Evolutionary conservation across 2,329 filamentous ascomycete species (phyloP).

Genomic region (Blumeria graminis): DNA sequence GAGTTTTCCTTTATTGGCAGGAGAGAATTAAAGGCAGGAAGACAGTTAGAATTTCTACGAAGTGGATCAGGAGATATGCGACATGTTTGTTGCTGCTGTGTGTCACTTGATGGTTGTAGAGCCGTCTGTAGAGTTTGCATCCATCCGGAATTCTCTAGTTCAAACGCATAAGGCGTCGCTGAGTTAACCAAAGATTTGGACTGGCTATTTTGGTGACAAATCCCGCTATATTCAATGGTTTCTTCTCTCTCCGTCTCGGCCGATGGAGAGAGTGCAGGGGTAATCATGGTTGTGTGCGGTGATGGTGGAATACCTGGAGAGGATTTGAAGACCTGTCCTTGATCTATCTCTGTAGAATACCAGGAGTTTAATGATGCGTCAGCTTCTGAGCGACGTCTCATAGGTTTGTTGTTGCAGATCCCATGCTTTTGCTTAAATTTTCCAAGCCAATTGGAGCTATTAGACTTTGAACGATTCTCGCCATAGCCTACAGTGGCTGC

Average conservation of each 20-base stretch:
- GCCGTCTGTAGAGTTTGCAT: constrained; percentile 26
- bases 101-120: constrained; percentile 22
- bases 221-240: constrained; percentile 33
- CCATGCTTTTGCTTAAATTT: constrained; percentile 72
- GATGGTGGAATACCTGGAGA: constrained; percentile 51
- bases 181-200: constrained; percentile 48
- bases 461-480: constrained; percentile 45
- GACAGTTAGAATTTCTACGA: constrained; percentile 30
- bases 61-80: constrained; percentile 57
- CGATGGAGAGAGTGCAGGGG: constrained; percentile 38
- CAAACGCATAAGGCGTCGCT: constrained; percentile 49
- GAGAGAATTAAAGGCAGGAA: constrained; percentile 28
- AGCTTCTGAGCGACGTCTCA: constrained; percentile 31
- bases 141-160: constrained; percentile 51
- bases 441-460: constrained; percentile 64
- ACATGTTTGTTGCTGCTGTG: constrained; percentile 45
- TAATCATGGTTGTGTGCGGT: constrained; percentile 20
- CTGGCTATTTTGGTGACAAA: constrained; percentile 22
- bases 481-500: constrained; percentile 46
- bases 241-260: constrained; percentile 40
- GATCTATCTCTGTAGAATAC: constrained; percentile 29
- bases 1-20: constrained; percentile 24
- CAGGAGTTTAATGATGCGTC: constrained; percentile 40
- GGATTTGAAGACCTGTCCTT: constrained; percentile 32
- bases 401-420: constrained; percentile 18